phyloP scores from a whole-genome alignment of 2,329 filamentous ascomycete species.

The Botryosphaeria dothidea region DNA sequence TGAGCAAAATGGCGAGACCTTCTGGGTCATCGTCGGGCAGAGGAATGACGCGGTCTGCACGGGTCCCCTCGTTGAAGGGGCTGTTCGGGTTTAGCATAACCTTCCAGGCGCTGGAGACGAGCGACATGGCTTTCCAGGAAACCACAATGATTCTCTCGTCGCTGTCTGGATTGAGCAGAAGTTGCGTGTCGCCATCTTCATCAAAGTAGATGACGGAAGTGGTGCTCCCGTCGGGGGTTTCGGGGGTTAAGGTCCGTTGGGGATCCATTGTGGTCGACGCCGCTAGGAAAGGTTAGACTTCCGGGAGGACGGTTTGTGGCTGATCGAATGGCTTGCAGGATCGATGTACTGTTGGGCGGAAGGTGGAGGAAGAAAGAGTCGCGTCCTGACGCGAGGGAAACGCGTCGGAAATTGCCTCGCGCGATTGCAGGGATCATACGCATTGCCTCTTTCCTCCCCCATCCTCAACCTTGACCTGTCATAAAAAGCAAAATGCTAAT shows the following conservation, averaged over 20 bases:
- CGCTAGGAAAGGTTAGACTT: not conserved
- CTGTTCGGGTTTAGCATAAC: not conserved
- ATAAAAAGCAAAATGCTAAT: too few relatives aligned
- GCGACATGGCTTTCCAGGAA: not conserved
- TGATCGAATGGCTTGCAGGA: too few relatives aligned
- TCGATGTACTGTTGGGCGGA: too few relatives aligned
- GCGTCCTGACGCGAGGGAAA: too few relatives aligned
- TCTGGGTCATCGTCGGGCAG: conserved; percentile 17
- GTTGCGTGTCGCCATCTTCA: not conserved
- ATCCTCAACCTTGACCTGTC: too few relatives aligned
- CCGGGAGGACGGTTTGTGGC: too few relatives aligned
- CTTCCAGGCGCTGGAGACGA: not conserved
- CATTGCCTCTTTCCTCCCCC: too few relatives aligned
- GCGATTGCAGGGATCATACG: too few relatives aligned
- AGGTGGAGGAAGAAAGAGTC: too few relatives aligned
- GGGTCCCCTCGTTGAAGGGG: not conserved
- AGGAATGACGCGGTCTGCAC: not conserved
- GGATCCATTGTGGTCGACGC: not conserved
- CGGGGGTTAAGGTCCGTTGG: not conserved
- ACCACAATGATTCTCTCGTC: not conserved
- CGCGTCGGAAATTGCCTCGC: too few relatives aligned
- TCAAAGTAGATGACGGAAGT: not conserved
- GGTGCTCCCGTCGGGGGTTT: too few relatives aligned
- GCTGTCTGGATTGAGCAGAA: not conserved
- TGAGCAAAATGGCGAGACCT: conserved; percentile 8